These are phyloP conservation scores for Coemansia sp. DNA, from an alignment of 192 early-diverging fungal species.

Conservation along the genomic window DNA sequence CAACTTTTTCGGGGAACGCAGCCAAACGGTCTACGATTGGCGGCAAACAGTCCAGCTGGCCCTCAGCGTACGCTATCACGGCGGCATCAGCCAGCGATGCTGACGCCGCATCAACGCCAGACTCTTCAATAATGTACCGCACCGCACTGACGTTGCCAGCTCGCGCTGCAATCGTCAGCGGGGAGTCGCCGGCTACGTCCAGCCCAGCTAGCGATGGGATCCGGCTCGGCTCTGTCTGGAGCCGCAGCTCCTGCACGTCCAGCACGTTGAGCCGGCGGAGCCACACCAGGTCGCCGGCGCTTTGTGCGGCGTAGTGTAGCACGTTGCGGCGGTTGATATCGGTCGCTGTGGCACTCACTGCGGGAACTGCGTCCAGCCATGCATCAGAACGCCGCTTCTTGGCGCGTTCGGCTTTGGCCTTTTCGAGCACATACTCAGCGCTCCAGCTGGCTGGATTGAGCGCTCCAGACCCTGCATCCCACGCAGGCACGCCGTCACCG, in stretches of 20 bases:
- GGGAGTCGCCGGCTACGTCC: conserved; percentile 42
- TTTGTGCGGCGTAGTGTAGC: conserved; percentile 47
- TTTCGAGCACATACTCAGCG: conserved; percentile 38
- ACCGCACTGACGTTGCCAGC: conserved; percentile 30
- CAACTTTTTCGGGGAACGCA: conserved; percentile 29
- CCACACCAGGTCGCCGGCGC: conserved; percentile 29
- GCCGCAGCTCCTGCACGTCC: conserved; percentile 30
- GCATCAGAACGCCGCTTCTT: conserved; percentile 22
- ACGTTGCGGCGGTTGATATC: conserved; percentile 43
- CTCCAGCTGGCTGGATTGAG: conserved; percentile 37
- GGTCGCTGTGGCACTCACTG: conserved; percentile 15
- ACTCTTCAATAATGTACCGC: conserved; percentile 47
- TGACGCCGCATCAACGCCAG: conserved; percentile 21
- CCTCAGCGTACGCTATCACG: conserved; percentile 17
- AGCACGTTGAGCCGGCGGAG: conserved; percentile 35
- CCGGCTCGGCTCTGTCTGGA: conserved; percentile 9
- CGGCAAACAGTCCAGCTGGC: conserved; percentile 15
- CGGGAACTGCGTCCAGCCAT: conserved; percentile 44
- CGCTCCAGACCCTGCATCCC: background rate
- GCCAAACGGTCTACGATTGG: conserved; percentile 20
- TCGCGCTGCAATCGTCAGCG: conserved; percentile 47
- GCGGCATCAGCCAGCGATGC: conserved; percentile 36
- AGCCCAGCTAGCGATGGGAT: conserved; percentile 20
- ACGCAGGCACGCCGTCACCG: conserved; percentile 14
- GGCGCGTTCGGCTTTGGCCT: conserved; percentile 27